Base-by-base conservation (phyloP, 1,139 yeast species). In the Saccharomyces pastorianus region DNA sequence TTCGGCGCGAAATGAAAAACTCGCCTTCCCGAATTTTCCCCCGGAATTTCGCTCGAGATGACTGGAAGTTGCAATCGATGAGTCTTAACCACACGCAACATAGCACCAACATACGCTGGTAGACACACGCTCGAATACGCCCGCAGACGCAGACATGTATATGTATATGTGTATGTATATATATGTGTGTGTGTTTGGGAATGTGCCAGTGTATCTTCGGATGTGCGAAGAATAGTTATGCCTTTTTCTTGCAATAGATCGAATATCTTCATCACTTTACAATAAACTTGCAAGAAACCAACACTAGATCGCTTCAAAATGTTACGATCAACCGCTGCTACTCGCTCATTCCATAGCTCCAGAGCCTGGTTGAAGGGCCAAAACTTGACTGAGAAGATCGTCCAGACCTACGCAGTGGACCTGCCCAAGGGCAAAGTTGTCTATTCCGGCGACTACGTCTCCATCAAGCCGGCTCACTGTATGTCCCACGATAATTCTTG, bases 401-500 rank as follows among this genome's bases (percentile, higher is more conserved):
- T 90, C 7, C 99, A 93, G 69, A 81, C 81, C 66, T 91, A 88
- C 68, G 95, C 98, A 3, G 96, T 90, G 25, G 96, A 93, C 3
- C 71, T 88, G 50, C 80, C 89, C 17, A 66, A 76, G 20, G 84
- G 82, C 50, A 91, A 91, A 68, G 70, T 76, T 56, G 96, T 93
- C 32, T 82, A 76, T 64, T 79, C 90, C 55, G 99, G 99, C 20
- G 99, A 95, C 74, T 93, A 91, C 72, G 98, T 95, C 53, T 84
- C 96, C 6, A 91, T 95, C 67, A 81, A 78, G 66, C 99, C 99
- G 7, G 95, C 96, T 6, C 96, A 93, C 74, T 93, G 96, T 71
- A 93, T 95, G 99, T 88, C 98, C 13, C 99, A 93, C 71, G 99
- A 93, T 71, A 93, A 93, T 72, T 85, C 97, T 51, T 93, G 99